phyloP scores from a whole-genome alignment of 2,329 filamentous ascomycete species.

The Thermomyces lanuginosus region DNA sequence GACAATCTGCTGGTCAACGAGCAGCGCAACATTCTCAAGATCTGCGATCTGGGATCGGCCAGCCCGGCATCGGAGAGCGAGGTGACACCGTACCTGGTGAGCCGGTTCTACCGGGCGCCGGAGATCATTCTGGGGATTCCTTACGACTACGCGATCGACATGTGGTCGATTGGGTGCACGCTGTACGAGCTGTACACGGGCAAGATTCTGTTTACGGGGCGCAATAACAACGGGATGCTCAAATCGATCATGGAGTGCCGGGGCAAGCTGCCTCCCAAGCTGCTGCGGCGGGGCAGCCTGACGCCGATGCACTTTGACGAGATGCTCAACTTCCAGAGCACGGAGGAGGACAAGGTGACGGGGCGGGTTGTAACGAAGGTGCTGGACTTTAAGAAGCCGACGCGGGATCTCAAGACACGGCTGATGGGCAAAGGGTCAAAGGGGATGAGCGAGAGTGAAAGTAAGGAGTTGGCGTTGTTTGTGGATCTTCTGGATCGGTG shows the following conservation, averaged over 20 bases:
- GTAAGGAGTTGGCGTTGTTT: conserved; percentile 66
- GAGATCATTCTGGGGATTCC: conserved; percentile 96
- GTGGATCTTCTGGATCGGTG: conserved; percentile 79
- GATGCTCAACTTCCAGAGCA: conserved; percentile 63
- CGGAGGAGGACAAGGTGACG: conserved; percentile 75
- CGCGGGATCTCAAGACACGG: conserved; percentile 65
- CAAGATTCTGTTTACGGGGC: conserved; percentile 88
- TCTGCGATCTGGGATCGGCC: conserved; percentile 93
- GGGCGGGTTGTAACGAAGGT: conserved; percentile 49
- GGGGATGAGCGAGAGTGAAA: conserved; percentile 56
- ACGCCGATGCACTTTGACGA: conserved; percentile 70
- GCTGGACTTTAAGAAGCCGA: conserved; percentile 46
- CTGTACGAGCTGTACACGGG: conserved; percentile 94
- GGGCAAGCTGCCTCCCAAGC: conserved; percentile 76
- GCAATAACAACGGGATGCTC: conserved; percentile 97
- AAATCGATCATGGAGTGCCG: conserved; percentile 90
- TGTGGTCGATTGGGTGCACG: conserved; percentile 97
- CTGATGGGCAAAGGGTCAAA: conserved; percentile 55
- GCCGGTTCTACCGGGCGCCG: conserved; percentile 90
- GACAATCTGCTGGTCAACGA: conserved; percentile 94
- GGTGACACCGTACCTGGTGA: conserved; percentile 87
- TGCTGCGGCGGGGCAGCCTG: conserved; percentile 68
- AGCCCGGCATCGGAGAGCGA: conserved; percentile 82
- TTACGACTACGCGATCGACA: conserved; percentile 85
- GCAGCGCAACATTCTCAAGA: conserved; percentile 67